These are phyloP conservation scores for Aureobasidium pullulans DNA, from an alignment of 2,329 filamentous ascomycete species.

Conservation along the genomic window DNA sequence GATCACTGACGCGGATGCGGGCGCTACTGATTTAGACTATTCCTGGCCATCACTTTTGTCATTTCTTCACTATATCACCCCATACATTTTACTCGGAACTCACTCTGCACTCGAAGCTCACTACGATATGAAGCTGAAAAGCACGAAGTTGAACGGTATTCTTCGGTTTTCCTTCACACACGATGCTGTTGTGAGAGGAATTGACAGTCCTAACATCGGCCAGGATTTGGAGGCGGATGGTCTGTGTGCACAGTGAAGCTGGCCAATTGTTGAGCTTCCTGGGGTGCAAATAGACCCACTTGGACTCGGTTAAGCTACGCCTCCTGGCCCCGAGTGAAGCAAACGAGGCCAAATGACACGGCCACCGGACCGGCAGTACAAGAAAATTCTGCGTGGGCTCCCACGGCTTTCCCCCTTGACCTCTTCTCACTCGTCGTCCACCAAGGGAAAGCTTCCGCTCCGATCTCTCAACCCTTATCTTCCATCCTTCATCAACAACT, in stretches of 20 bases:
- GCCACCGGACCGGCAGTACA: constrained; percentile 13
- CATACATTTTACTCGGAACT: neutral
- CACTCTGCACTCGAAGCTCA: neutral
- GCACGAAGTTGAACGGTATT: constrained; percentile 6
- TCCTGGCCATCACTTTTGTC: constrained; percentile 1
- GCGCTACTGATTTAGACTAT: constrained; percentile 6
- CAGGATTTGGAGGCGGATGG: constrained; percentile 11
- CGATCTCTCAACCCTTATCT: constrained; percentile 18
- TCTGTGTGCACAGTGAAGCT: neutral
- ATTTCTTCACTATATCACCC: neutral
- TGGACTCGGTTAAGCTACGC: constrained; percentile 11
- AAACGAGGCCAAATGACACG: constrained; percentile 14
- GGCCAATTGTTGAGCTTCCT: constrained; percentile 11
- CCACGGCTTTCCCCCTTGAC: constrained; percentile 14
- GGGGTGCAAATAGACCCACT: constrained; percentile 3
- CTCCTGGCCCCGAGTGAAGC: constrained; percentile 8
- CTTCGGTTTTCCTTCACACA: constrained; percentile 1
- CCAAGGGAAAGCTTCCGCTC: constrained; percentile 16
- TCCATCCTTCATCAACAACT: constrained; percentile 26
- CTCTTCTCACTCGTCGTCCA: constrained; percentile 15
- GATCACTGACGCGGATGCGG: constrained; percentile 13
- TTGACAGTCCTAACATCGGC: constrained; percentile 12
- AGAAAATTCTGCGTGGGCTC: constrained; percentile 15
- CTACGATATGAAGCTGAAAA: neutral
- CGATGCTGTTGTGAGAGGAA: neutral